phyloP scores from a whole-genome alignment of 495 filamentous ascomycete genomes.

The Barbatosphaeria neglecta region DNA sequence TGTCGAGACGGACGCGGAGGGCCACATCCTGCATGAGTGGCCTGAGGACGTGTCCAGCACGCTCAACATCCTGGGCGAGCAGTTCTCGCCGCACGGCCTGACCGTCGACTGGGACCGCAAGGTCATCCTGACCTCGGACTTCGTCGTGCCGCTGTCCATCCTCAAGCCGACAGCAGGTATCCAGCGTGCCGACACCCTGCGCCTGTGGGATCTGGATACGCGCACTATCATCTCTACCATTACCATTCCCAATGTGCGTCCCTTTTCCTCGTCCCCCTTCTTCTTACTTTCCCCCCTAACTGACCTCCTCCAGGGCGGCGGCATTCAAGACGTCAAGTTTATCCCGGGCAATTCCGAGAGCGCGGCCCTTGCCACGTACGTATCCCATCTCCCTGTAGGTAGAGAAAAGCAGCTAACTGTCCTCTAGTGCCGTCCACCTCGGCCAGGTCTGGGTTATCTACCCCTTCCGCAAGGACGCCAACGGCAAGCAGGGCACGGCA shows the following conservation, averaged over 20 bases:
- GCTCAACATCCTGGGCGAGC: constrained; percentile 44
- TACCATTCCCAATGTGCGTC: constrained; percentile 45
- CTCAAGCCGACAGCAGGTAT: constrained; percentile 46
- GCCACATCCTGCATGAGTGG: constrained; percentile 51
- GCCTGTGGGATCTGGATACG: constrained; percentile 43
- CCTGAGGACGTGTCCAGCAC: constrained; percentile 40
- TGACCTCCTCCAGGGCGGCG: constrained; percentile 28
- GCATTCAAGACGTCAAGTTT: constrained; percentile 56
- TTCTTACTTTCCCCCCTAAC: not conserved
- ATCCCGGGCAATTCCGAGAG: constrained; percentile 49
- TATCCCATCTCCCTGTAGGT: not conserved
- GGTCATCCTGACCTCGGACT: constrained; percentile 49
- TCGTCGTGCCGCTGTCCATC: constrained; percentile 47
- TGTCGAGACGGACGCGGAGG: constrained; percentile 46
- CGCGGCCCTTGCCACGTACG: constrained; percentile 43
- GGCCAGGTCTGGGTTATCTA: constrained; percentile 58
- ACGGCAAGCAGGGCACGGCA: constrained; percentile 44
- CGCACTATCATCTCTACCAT: constrained; percentile 48
- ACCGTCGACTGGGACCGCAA: constrained; percentile 46
- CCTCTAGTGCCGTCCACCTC: constrained; percentile 41
- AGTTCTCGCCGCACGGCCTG: constrained; percentile 51
- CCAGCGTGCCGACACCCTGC: constrained; percentile 41
- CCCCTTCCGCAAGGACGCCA: constrained; percentile 40
- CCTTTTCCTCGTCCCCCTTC: not conserved
- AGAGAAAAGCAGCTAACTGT: not conserved